Percentiles rank a stretch among this genome's conserved stretches.
Conservation (phyloP, 2,329 filamentous ascomycete species). For the Trichoderma sp. region DNA sequence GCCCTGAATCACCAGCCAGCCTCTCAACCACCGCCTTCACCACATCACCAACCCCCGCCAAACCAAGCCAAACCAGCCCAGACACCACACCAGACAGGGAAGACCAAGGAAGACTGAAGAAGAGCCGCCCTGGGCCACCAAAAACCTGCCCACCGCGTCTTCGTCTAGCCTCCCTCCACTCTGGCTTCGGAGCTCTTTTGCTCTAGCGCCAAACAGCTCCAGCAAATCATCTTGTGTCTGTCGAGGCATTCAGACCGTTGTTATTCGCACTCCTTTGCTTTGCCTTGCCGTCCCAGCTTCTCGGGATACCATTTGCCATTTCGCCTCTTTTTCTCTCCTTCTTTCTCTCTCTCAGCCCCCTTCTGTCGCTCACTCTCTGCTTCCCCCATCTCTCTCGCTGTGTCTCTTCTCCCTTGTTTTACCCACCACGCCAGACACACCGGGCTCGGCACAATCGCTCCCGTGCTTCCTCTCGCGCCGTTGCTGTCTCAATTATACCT, state of each 20-base stretch:
- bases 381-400: not conserved
- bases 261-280: constrained; percentile 11
- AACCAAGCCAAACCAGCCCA: not conserved
- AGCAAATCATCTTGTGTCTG: constrained; percentile 15
- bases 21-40: too few relatives aligned
- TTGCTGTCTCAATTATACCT: not conserved
- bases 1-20: not conserved
- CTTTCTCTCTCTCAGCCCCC: not conserved
- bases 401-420: not conserved
- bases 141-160: constrained; percentile 12
- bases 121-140: constrained; percentile 1
- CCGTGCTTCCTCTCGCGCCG: not conserved
- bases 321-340: not conserved
- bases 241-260: constrained; percentile 4
- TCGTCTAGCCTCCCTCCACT: constrained; percentile 12
- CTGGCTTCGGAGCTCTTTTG: constrained; percentile 7
- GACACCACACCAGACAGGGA: not conserved
- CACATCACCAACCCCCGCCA: not conserved
- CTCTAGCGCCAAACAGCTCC: constrained; percentile 11
- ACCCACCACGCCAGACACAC: not conserved
- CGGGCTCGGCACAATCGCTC: not conserved
- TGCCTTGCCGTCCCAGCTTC: constrained; percentile 1
- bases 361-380: constrained; percentile 2
- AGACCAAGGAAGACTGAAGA: constrained; percentile 5
- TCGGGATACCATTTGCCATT: constrained; percentile 4